phyloP scores from a whole-genome alignment of 129 eudicot genomes.

The Pulicaria dysenterica region DNA sequence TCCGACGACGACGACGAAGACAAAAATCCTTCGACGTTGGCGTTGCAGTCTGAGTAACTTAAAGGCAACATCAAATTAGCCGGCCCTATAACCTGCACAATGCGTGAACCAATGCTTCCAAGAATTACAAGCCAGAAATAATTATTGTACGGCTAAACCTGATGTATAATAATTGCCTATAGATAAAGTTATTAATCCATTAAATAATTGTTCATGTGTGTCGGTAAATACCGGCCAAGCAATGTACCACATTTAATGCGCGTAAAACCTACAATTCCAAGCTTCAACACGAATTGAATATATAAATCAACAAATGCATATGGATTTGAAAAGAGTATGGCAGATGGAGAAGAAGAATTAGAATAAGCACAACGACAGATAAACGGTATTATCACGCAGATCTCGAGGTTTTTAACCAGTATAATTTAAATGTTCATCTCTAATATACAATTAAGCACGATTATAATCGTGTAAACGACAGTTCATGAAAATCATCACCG shows the following conservation, averaged over 20 bases:
- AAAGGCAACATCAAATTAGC: slow-evolving; percentile 35
- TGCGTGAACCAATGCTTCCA: slow-evolving; percentile 34
- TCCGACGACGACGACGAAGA: slow-evolving; percentile 24
- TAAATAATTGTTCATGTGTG: background rate
- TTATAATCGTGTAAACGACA: background rate
- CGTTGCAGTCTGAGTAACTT: slow-evolving; percentile 11
- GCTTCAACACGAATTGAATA: slow-evolving; percentile 7
- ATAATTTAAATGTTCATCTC: background rate
- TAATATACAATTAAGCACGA: no score
- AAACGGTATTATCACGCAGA: slow-evolving; percentile 38
- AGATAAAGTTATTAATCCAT: slow-evolving; percentile 7
- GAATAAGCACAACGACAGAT: slow-evolving; percentile 34
- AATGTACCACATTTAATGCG: slow-evolving; percentile 12
- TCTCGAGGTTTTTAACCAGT: slow-evolving; percentile 22
- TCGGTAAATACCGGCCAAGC: slow-evolving; percentile 17
- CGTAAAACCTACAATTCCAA: background rate
- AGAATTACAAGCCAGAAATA: slow-evolving; percentile 20
- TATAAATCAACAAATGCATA: slow-evolving; percentile 23
- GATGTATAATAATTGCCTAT: slow-evolving; percentile 20
- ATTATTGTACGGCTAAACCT: slow-evolving; percentile 22
- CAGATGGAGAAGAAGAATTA: slow-evolving; percentile 26
- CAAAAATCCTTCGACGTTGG: slow-evolving; percentile 16
- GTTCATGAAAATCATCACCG: no score
- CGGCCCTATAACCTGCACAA: slow-evolving; percentile 29
- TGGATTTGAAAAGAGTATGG: slow-evolving; percentile 30